Conservation (phyloP, 192 early-diverging fungal genomes). For the Coemansia sp. region DNA sequence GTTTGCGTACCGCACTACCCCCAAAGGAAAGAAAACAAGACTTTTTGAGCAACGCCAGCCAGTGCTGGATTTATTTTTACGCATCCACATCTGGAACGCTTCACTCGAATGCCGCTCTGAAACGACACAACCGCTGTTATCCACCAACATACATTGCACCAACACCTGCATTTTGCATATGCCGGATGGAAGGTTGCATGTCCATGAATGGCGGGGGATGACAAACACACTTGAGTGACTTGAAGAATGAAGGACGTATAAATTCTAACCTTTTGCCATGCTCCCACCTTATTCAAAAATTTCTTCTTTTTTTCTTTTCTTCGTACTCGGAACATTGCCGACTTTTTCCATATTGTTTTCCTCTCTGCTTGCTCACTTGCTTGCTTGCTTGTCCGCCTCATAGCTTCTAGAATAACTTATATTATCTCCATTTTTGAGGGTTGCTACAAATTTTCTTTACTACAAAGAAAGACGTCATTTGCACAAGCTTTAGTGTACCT, state of each 20-base stretch:
- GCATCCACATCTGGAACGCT: constrained; percentile 24
- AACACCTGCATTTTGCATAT: neutral
- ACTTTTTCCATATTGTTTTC: constrained; percentile 12
- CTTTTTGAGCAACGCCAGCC: neutral
- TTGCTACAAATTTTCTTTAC: neutral
- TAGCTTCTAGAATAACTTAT: constrained; percentile 1
- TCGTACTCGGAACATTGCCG: constrained; percentile 17
- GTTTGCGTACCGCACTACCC: neutral
- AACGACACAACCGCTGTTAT: neutral
- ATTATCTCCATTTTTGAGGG: neutral
- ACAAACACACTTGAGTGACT: neutral
- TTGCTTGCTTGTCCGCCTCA: constrained; percentile 2
- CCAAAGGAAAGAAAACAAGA: constrained; percentile 7
- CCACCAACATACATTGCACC: neutral
- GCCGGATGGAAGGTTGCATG: neutral
- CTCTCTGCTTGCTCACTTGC: neutral
- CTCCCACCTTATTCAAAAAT: neutral
- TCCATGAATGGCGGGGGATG: neutral
- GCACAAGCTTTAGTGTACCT: neutral
- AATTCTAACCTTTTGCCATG: constrained; percentile 1
- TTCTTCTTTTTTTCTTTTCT: neutral
- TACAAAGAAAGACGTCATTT: no score
- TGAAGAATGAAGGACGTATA: neutral
- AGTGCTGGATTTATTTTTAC: constrained; percentile 22
- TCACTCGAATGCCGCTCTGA: constrained; percentile 2